These are phyloP conservation scores for Boechera divaricarpa DNA, from an alignment of 345 rosid genomes.

Conservation along the genomic window DNA sequence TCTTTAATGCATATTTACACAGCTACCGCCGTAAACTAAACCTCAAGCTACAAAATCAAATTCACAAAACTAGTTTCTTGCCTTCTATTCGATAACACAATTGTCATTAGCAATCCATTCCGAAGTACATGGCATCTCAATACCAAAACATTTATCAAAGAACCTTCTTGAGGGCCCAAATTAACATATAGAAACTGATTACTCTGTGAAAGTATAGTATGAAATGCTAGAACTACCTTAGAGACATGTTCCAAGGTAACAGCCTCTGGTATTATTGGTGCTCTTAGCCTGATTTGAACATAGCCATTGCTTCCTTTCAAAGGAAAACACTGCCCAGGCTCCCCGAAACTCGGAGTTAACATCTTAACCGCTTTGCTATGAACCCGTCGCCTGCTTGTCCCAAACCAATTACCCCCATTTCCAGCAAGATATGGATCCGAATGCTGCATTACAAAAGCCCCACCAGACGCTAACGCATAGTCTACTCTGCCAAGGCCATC, in stretches of 20 bases:
- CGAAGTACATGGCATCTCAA: background rate
- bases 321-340: conserved; percentile 98
- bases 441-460: conserved; percentile 70
- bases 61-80: background rate
- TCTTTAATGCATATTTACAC: background rate
- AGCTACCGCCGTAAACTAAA: conserved; percentile 21
- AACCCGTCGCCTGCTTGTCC: conserved; percentile 44
- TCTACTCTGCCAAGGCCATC: conserved; percentile 92
- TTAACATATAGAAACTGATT: conserved; percentile 12
- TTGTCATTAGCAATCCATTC: background rate
- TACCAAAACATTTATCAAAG: conserved; percentile 10
- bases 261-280: conserved; percentile 78
- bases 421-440: conserved; percentile 66
- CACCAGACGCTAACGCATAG: conserved; percentile 75
- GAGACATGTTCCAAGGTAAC: conserved; percentile 91
- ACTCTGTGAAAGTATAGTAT: conserved; percentile 23
- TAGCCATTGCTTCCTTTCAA: conserved; percentile 78
- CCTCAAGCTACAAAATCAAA: background rate
- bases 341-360: conserved; percentile 91
- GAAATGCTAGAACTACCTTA: conserved; percentile 58
- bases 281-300: conserved; percentile 76
- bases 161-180: background rate
- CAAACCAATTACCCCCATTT: conserved; percentile 58
- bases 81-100: conserved; percentile 12
- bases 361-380: conserved; percentile 65